A percentile compares a stretch with the other conserved stretches of the same genome.
phyloP scores from a whole-genome alignment of 495 filamentous ascomycete genomes.

The Beverwykella pulmonaria region DNA sequence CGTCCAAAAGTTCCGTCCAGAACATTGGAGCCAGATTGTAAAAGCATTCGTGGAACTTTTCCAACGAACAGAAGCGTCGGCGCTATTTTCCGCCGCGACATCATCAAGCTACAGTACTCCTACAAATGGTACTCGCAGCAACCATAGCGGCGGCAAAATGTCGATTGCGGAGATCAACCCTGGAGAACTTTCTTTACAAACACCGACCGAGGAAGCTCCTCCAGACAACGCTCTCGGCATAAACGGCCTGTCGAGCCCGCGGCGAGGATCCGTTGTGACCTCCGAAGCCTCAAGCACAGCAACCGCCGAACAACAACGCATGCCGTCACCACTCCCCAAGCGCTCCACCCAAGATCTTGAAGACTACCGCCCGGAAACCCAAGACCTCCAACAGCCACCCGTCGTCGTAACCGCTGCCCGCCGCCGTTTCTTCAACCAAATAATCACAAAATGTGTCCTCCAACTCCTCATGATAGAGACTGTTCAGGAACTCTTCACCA shows the following conservation, averaged over 20 bases:
- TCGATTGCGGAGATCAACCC: slow-evolving; percentile 36
- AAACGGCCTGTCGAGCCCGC: slow-evolving; percentile 43
- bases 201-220: slow-evolving; percentile 32
- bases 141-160: slow-evolving; percentile 30
- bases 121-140: slow-evolving; percentile 24
- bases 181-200: slow-evolving; percentile 35
- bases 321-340: slow-evolving; percentile 38
- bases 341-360: slow-evolving; percentile 63
- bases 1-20: slow-evolving; percentile 80
- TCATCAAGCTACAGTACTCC: slow-evolving; percentile 50
- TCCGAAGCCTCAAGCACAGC: slow-evolving; percentile 18
- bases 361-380: slow-evolving; percentile 76
- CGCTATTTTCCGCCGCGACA: slow-evolving; percentile 85
- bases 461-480: slow-evolving; percentile 99
- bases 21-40: slow-evolving; percentile 93
- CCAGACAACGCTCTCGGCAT: slow-evolving; percentile 45
- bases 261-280: slow-evolving; percentile 34
- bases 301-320: slow-evolving; percentile 19
- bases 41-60: slow-evolving; percentile 95
- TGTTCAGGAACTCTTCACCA: slow-evolving; percentile 96
- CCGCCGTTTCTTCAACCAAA: slow-evolving; percentile 97
- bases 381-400: slow-evolving; percentile 77
- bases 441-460: slow-evolving; percentile 98
- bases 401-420: slow-evolving; percentile 89
- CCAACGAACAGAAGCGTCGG: slow-evolving; percentile 87